Base-by-base conservation (phyloP, 805 yeast species). In the Monosporozyma siamensis region DNA sequence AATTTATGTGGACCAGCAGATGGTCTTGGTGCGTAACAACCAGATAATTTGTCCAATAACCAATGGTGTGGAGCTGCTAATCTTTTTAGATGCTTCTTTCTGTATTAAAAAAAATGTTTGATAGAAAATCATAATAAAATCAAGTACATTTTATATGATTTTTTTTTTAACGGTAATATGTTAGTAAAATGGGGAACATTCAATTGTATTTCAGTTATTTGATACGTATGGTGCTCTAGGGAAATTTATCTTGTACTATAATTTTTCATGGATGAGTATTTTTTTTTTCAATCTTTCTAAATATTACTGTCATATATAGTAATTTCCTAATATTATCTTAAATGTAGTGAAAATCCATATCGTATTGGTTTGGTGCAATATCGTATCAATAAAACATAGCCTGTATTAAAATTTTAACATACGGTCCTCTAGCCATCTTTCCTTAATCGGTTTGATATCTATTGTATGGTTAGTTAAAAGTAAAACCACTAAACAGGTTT, bases 21-120 rank as follows among this genome's bases (percentile, higher is more conserved):
- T 69, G 97, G 95, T 78, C 97, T 88, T 78, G 98, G 98, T 56
- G 98, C 98, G 72, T 92, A 92, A 68, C 86, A 78, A 71, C 99
- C 99, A 69, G 97, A 85, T 77, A 92, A 80, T 78, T 92, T 92
- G 94, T 94, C 98, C 79, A 92, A 86, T 94, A 92, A 85, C 98
- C 98, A 92, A 83, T 92, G 98, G 79, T 89, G 83, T 80, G 99
- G 99, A 72, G 98, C 98, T 72, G 97, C 96, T 75, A 90, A 83
- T 83, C 97, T 88, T 82, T 90, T 89, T 73, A 89, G 82, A 74
- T 90, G 97, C 82, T 90, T 89, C 89, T 89, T 84, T 37, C 35
- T 32, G n/a, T 20, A 10, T 18, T 18, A 32, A 32, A 32, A 17
- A 32, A 10, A 20, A 7, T n/a, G 32, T 29, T 12, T 29, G 7